phyloP scores from a whole-genome alignment of 768 basidiomycete genomes.

The Imleria badia region DNA sequence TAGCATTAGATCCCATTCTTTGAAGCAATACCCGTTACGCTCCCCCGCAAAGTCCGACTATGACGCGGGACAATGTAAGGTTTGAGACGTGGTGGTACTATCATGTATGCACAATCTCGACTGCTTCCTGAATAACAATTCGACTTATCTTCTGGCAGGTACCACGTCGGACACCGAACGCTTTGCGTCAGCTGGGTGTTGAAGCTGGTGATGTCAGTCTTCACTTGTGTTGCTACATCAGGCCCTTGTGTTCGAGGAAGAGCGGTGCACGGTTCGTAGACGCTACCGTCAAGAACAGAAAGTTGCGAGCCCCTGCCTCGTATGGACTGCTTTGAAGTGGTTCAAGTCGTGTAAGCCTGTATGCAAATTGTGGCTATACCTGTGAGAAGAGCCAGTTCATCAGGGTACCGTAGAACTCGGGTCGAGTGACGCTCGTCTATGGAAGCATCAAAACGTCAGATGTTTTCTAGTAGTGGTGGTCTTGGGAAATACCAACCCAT shows the following conservation, averaged over 20 bases:
- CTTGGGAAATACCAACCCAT: slow-evolving; percentile 17
- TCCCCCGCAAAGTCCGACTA: no score
- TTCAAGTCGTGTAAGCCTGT: not conserved
- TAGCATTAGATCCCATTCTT: no score
- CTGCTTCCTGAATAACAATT: no score
- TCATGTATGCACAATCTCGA: no score
- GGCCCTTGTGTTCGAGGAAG: slow-evolving; percentile 43
- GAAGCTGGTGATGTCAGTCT: slow-evolving; percentile 44
- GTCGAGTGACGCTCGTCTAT: slow-evolving; percentile 25
- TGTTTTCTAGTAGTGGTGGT: not conserved
- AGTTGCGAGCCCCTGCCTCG: slow-evolving; percentile 53
- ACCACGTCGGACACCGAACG: no score
- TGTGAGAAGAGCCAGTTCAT: slow-evolving; percentile 30
- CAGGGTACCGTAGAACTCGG: slow-evolving; percentile 25
- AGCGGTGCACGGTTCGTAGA: slow-evolving; percentile 58
- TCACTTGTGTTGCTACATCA: slow-evolving; percentile 27
- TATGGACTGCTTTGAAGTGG: slow-evolving; percentile 13
- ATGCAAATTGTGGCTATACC: slow-evolving; percentile 4
- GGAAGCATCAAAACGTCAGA: not conserved
- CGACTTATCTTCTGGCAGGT: no score
- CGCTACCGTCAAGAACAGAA: slow-evolving; percentile 63
- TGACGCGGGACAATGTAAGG: no score
- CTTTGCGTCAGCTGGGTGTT: slow-evolving; percentile 45
- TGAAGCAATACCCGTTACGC: no score
- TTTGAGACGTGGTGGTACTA: no score